These are phyloP conservation scores for Phycomyces blakesleeanus DNA, from an alignment of 192 early-diverging fungal species.

Conservation along the genomic window DNA sequence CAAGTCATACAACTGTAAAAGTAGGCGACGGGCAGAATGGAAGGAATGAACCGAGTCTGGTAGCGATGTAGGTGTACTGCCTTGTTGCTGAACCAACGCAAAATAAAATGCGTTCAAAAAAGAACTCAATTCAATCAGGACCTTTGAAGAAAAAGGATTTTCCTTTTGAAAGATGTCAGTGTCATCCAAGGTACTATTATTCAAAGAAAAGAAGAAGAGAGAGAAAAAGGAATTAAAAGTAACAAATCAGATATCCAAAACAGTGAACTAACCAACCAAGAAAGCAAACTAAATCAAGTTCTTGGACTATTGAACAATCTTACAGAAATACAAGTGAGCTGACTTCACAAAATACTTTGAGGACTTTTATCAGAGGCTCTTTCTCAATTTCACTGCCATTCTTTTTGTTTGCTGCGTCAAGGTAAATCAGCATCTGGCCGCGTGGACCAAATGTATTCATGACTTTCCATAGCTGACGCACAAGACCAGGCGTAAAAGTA, in stretches of 20 bases:
- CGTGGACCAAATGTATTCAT: slow-evolving; percentile 55
- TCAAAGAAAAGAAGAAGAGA: too few species aligned
- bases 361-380: slow-evolving; percentile 53
- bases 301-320: slow-evolving; percentile 9
- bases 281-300: neutral
- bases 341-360: slow-evolving; percentile 62
- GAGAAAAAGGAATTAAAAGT: too few species aligned
- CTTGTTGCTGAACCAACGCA: slow-evolving; percentile 40
- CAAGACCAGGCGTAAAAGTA: slow-evolving; percentile 45
- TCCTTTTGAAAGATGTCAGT: slow-evolving; percentile 21
- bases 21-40: slow-evolving; percentile 48
- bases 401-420: slow-evolving; percentile 44
- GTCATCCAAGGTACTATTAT: slow-evolving; percentile 22
- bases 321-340: slow-evolving; percentile 56
- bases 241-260: neutral
- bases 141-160: slow-evolving; percentile 11
- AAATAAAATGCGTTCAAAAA: slow-evolving; percentile 72
- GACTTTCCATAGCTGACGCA: slow-evolving; percentile 56
- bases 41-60: slow-evolving; percentile 28
- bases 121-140: slow-evolving; percentile 35
- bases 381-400: slow-evolving; percentile 33
- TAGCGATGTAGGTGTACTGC: slow-evolving; percentile 13
- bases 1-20: slow-evolving; percentile 66
- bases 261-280: neutral
- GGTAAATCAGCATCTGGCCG: slow-evolving; percentile 51